Evolutionary conservation across 2,329 filamentous ascomycete species (phyloP).

Genomic region (Fusarium sterilihyphosum): DNA sequence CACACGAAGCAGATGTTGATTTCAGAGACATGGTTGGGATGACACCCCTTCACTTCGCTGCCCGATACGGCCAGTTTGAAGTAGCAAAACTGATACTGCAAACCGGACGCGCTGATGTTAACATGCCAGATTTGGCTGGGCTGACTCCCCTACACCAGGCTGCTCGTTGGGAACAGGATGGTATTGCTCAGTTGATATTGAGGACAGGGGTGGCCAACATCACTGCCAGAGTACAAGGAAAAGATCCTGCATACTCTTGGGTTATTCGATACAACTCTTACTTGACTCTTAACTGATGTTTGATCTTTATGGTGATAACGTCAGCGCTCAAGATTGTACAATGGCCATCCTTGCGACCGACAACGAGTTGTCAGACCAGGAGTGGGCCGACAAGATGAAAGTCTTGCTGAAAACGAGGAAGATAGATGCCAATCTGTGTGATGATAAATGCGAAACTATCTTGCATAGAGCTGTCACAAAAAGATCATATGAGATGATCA

Average conservation of each 20-base stretch:
- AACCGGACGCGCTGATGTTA: background rate
- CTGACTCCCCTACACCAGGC: background rate
- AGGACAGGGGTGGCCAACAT: background rate
- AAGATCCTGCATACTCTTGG: background rate
- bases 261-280: background rate
- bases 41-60: background rate
- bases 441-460: background rate
- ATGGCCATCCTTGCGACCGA: background rate
- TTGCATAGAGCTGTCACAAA: background rate
- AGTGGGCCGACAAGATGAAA: background rate
- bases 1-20: background rate
- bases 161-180: background rate
- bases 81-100: background rate
- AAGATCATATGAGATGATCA: background rate
- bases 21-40: background rate
- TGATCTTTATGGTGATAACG: background rate
- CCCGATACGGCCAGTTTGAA: background rate
- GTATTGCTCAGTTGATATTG: background rate
- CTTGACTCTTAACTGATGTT: background rate
- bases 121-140: background rate
- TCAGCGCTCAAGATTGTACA: background rate
- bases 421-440: rapidly evolving
- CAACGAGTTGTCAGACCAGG: background rate
- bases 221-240: background rate
- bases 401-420: background rate